phyloP scores from a whole-genome alignment of 768 basidiomycete species.

The Serendipita indica region DNA sequence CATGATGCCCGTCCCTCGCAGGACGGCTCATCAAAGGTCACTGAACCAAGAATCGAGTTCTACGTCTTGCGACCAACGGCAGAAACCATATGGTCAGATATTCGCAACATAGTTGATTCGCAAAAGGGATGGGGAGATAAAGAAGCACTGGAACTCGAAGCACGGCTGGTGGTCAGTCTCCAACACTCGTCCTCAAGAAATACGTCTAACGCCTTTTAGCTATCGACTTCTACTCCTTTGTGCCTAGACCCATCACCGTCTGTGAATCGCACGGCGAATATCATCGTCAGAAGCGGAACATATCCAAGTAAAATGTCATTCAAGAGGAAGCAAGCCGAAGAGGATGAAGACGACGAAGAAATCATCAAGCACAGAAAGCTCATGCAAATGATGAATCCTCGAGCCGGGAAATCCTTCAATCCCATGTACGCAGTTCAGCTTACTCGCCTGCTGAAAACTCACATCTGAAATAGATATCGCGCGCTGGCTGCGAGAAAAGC shows the following conservation, averaged over 20 bases:
- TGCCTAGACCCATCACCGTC: constrained; percentile 71
- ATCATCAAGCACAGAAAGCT: constrained; percentile 59
- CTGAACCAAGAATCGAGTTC: constrained; percentile 34
- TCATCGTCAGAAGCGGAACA: constrained; percentile 53
- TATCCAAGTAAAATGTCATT: constrained; percentile 58
- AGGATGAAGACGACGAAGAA: constrained; percentile 63
- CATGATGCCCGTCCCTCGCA: constrained; percentile 56
- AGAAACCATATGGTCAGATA: constrained; percentile 67
- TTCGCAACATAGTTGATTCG: constrained; percentile 47
- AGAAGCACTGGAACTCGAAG: constrained; percentile 59
- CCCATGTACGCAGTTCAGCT: constrained; percentile 19
- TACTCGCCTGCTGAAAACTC: constrained; percentile 31
- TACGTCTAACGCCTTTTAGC: constrained; percentile 26
- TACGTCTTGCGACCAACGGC: constrained; percentile 63
- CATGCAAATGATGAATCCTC: constrained; percentile 64
- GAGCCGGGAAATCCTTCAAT: constrained; percentile 25
- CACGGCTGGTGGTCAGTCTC: constrained; percentile 49
- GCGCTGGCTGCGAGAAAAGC: constrained; percentile 36
- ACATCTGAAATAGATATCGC: constrained; percentile 31
- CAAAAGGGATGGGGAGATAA: constrained; percentile 51
- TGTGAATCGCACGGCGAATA: constrained; percentile 60
- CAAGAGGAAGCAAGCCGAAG: constrained; percentile 64
- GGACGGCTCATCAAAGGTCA: constrained; percentile 29
- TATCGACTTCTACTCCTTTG: constrained; percentile 58
- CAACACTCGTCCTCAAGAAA: not conserved